Evolutionary conservation across 192 early-diverging fungal species (phyloP), one percentile per base, ranked within the genome.

Genomic region (Rhizophagus prolifer): DNA sequence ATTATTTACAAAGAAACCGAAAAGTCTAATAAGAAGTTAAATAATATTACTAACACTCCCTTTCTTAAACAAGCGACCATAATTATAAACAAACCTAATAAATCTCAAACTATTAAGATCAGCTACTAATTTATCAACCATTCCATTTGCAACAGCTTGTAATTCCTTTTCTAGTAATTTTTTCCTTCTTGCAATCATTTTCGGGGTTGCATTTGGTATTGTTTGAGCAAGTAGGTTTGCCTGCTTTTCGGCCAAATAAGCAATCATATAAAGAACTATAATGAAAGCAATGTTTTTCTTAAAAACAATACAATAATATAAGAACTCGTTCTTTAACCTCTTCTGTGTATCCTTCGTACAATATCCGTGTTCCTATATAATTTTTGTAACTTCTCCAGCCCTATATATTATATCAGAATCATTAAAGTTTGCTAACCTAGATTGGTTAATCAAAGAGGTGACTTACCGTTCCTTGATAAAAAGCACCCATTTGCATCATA

Each of bases 361-460:
- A 84, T 58, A 93, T 86, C 10, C 86, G 82, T 16, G 87, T 83
- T 28, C 93, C 93, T 71, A 94, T 90, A 79, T 93, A 93, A 70
- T 90, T 85, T 76, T 87, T 90, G 73, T 94, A 92, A 36, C 90
- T 88, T 83, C 91, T 86, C 93, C 93, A 94, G 9, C 93, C 92
- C 92, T 94, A 76, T 69, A 59, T 38, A 19, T 59, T 38, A 34
- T 19, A 64, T 25, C 9, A 62, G n/a, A 72, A 23, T 12, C 3
- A n/a, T 23, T 21, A 26, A 19, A 5, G 16, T 58, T 36, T 13
- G 4, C 13, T 14, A 36, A 23, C 2, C 19, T 68, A 41, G 63
- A 66, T 41, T 14, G 8, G 64, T 58, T 25, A 28, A 23, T 19
- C 9, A 72, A 36, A 9, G n/a, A 60, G 36, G 1, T 58, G 34